These are phyloP conservation scores for Gastrodia elata DNA, from an alignment of 106 monocot species.

Conservation along the genomic window DNA sequence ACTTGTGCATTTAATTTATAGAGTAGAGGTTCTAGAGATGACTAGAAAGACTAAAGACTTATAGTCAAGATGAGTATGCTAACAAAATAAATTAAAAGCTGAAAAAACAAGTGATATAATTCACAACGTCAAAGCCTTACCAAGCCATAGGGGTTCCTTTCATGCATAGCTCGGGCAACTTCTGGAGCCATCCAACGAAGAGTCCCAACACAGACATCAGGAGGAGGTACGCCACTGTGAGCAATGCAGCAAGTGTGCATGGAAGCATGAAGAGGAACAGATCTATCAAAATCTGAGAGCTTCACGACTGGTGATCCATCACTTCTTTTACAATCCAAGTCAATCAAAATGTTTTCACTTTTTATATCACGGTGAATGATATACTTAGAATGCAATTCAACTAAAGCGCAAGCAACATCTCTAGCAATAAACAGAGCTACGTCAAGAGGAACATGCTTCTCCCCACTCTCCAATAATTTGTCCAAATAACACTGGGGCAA, in stretches of 20 bases:
- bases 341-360: constrained; percentile 91
- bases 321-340: constrained; percentile 43
- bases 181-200: constrained; percentile 99
- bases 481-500: constrained; percentile 53
- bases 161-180: constrained; percentile 65
- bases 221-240: constrained; percentile 76
- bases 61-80: neutral
- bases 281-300: constrained; percentile 89
- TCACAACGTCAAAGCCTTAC: constrained; percentile 23
- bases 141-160: constrained; percentile 66
- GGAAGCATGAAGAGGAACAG: constrained; percentile 66
- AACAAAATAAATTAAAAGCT: neutral
- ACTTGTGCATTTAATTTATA: neutral
- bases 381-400: constrained; percentile 75
- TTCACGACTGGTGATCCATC: constrained; percentile 74
- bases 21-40: neutral
- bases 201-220: constrained; percentile 88
- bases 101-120: neutral
- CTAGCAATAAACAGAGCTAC: constrained; percentile 61
- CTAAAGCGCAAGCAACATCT: constrained; percentile 76
- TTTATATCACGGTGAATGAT: constrained; percentile 96
- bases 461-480: constrained; percentile 38
- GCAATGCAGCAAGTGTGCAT: constrained; percentile 83
- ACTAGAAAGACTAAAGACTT: neutral
- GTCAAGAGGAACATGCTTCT: constrained; percentile 59